Base-by-base conservation (phyloP, 768 basidiomycete genomes). In the Rhodotorula babjevae region DNA sequence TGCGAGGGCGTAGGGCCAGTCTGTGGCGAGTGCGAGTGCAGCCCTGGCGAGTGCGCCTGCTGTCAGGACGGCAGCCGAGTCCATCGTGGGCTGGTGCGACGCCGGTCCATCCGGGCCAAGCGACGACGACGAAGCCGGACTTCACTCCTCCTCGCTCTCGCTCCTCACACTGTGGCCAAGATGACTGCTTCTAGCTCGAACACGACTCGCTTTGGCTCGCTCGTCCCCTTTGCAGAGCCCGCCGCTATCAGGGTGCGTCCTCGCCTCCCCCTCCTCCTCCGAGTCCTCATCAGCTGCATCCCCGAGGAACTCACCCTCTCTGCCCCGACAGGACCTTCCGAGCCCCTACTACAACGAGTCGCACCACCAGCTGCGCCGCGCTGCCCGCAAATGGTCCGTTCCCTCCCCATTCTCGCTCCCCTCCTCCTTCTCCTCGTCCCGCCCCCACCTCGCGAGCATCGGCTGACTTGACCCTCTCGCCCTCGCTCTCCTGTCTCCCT, bases 1-100 rank as follows among this genome's bases (percentile, higher is more conserved):
- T 74, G 85, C 85, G 16, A 94, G 82, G 14, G 82, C 76, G 31
- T 82, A 82, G 16, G 85, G 84, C 6, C 88, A 76, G 19, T 84
- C 83, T 7, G 85, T 82, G 21, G 85, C 21, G 12, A 27, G 21
- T 5, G 86, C 84, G 57, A 91, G 82, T 27, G 85, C 79, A 36
- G 89, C 78, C 72, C 65, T 61, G 0, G 55, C 8, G 9, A 36
- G 40, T 12, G 27, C 61, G 1, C 57, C 71, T 55, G n/a, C n/a
- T 55, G 53, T n/a, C 18, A 57, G 33, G 4, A 27, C 33, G 18
- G 36, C 36, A 9, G 25, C 33, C 33, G 56, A 3, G 19, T 19
- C 31, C 23, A 36, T 23, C 56, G 31, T 23, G 14, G 52, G n/a
- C n/a, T n/a, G 18, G 16, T 4, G 47, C 18, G 47, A 16, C 9